A percentile compares a stretch with the other conserved stretches of the same genome.
Evolutionary conservation across 2,329 filamentous ascomycete species (phyloP).

Genomic region (Beauveria bassiana): DNA sequence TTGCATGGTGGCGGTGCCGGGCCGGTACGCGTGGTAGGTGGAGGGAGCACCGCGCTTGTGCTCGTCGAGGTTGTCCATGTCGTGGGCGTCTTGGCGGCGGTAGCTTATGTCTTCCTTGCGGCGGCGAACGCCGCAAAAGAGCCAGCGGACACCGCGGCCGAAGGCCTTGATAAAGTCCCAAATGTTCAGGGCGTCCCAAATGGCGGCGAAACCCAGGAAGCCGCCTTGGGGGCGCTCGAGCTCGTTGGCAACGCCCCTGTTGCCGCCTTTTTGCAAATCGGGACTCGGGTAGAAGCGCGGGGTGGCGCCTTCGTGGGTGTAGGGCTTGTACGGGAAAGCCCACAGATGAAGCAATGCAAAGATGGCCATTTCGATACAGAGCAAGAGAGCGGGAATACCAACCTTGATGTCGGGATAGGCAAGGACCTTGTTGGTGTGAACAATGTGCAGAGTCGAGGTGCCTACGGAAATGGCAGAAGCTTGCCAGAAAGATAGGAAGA

Average conservation of each 20-base stretch:
- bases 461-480: constrained; percentile 42
- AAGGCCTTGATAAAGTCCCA: constrained; percentile 80
- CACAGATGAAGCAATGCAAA: constrained; percentile 74
- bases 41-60: constrained; percentile 15
- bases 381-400: constrained; percentile 67
- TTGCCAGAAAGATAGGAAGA: constrained; percentile 91
- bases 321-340: constrained; percentile 72
- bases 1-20: constrained; percentile 24
- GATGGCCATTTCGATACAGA: constrained; percentile 78
- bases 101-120: constrained; percentile 49
- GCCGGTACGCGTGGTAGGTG: constrained; percentile 17
- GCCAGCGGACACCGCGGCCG: constrained; percentile 70
- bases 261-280: constrained; percentile 28
- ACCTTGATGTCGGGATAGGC: constrained; percentile 71
- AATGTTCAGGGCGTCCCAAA: constrained; percentile 66
- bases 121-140: constrained; percentile 63
- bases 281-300: constrained; percentile 40
- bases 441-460: constrained; percentile 54
- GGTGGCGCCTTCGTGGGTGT: constrained; percentile 39
- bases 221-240: constrained; percentile 53
- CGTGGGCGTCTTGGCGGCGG: constrained; percentile 27
- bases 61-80: constrained; percentile 31
- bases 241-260: constrained; percentile 35
- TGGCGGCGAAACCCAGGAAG: constrained; percentile 54
- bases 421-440: constrained; percentile 51